A percentile compares a stretch with the other conserved stretches of the same genome.
phyloP scores from a whole-genome alignment of 2,329 filamentous ascomycete genomes.

The Pyricularia grisea region DNA sequence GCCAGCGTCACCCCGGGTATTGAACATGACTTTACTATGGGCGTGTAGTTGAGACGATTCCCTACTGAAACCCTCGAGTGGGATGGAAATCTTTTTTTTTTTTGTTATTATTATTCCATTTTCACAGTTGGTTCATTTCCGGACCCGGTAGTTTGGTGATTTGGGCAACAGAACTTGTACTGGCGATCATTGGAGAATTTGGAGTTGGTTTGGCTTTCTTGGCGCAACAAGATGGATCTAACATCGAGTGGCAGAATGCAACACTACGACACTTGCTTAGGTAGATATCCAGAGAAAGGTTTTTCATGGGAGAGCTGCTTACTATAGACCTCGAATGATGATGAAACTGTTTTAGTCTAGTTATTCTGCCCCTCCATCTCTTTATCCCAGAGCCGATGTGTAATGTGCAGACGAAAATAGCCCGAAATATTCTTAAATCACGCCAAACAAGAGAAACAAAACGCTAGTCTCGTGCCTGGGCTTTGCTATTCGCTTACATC shows the following conservation, averaged over 20 bases:
- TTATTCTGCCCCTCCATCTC: neutral
- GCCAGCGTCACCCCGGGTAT: constrained; percentile 91
- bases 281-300: neutral
- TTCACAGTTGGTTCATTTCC: neutral
- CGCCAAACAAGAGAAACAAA: neutral
- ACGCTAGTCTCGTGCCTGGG: no score
- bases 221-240: neutral
- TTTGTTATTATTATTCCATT: neutral
- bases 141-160: neutral
- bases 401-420: neutral
- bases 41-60: constrained; percentile 47
- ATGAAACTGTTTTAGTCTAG: neutral
- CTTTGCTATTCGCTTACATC: neutral
- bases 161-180: neutral
- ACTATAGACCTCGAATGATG: neutral
- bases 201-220: neutral
- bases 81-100: neutral
- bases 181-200: neutral
- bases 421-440: neutral
- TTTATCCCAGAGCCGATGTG: neutral
- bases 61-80: neutral
- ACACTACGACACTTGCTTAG: neutral
- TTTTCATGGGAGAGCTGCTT: neutral
- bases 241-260: neutral
- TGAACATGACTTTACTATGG: constrained; percentile 97